Conservation (phyloP, 768 basidiomycete species). For the Trametes maxima region DNA sequence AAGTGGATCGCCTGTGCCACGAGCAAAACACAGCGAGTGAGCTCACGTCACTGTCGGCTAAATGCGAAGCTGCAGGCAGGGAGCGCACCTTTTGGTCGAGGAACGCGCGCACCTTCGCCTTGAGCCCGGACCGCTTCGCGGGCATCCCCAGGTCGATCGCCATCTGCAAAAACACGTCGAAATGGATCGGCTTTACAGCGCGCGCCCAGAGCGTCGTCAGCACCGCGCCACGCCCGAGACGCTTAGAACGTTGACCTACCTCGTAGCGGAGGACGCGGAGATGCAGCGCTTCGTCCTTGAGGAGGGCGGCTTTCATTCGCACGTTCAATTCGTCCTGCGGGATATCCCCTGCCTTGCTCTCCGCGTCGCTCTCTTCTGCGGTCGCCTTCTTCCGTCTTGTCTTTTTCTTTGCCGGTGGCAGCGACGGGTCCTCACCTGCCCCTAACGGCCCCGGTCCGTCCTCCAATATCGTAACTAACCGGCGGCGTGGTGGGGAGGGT, state of each 20-base stretch:
- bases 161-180: slow-evolving; percentile 52
- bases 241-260: slow-evolving; percentile 47
- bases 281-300: slow-evolving; percentile 50
- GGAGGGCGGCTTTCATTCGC: slow-evolving; percentile 45
- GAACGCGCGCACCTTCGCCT: slow-evolving; percentile 46
- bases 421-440: not conserved
- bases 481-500: not conserved
- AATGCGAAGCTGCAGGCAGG: not conserved
- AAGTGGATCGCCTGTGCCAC: slow-evolving; percentile 54
- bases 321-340: slow-evolving; percentile 46
- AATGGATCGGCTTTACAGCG: slow-evolving; percentile 55
- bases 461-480: not conserved
- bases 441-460: not conserved
- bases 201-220: not conserved
- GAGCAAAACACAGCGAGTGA: too few relatives aligned
- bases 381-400: slow-evolving; percentile 19
- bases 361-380: slow-evolving; percentile 10
- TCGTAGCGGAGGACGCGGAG: slow-evolving; percentile 66
- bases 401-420: slow-evolving; percentile 11
- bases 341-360: slow-evolving; percentile 23
- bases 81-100: slow-evolving; percentile 56
- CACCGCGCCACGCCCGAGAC: not conserved
- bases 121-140: slow-evolving; percentile 34
- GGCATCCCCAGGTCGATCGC: slow-evolving; percentile 35
- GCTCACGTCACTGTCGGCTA: not conserved